Base-by-base conservation (phyloP, 2,329 filamentous ascomycete genomes). In the Trichophyton verrucosum region DNA sequence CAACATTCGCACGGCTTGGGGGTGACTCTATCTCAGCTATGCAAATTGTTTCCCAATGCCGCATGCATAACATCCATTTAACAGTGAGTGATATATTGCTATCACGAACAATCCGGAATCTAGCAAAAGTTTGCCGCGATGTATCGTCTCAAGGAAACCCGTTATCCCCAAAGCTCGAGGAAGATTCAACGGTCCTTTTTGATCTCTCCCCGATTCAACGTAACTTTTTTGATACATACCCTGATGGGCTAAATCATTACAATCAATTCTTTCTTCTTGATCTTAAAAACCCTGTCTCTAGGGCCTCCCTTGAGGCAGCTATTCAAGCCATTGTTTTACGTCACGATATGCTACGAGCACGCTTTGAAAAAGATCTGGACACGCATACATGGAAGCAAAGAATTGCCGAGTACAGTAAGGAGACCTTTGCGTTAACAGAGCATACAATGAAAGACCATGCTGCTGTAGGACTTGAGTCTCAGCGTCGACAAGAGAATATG, bases 1-100 rank as follows among this genome's bases (percentile, higher is more conserved):
- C 38, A 22, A 47, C 46, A 11, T 83, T 84, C 71, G 82, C 83
- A 72, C 74, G 76, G 8, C 73, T 82, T 0, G 81, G 81, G 0
- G 81, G 81, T 15, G 81, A 83, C 68, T 83, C 81, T 0, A 80
- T 83, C 46, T 71, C 74, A 2, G 81, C 81, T 3, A 85, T 84
- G 80, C 82, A 81, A 67, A 72, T 86, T 0, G 82, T 84, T 0
- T 80, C 82, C 2, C 78, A 80, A 60, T 77, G 80, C 1, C 74
- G 81, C 24, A 72, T 74, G 1, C 76, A 78, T 24, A 78, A 77
- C 0, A 68, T 81, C 58, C 72, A 74, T 5, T 66, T 85, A 24
- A 80, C 76, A 0, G 82, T 85, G 42, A 44, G 40, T 44, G 40
- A 44, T 44, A 44, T 44, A n/a, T 44, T 44, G 40, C 40, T 44